A percentile compares a stretch with the other conserved stretches of the same genome.
Evolutionary conservation across 768 basidiomycete genomes (phyloP).

Genomic region (Tubosaeta brunneosetosa): DNA sequence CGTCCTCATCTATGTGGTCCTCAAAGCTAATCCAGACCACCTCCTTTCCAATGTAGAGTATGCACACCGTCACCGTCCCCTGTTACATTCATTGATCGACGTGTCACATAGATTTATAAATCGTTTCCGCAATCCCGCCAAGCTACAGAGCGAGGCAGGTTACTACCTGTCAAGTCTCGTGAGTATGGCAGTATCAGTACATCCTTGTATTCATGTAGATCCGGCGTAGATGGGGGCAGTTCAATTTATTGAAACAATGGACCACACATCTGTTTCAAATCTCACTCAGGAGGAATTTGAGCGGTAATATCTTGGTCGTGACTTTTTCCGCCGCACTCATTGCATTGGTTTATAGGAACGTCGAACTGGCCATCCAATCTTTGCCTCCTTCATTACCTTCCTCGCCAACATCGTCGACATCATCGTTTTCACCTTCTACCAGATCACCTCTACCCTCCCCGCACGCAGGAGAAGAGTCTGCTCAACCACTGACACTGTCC

Average conservation of each 20-base stretch:
- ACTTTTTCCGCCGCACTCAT: conserved; percentile 4
- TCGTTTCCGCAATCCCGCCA: conserved; percentile 85
- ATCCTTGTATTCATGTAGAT: conserved; percentile 2
- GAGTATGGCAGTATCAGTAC: conserved; percentile 22
- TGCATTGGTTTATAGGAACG: conserved; percentile 37
- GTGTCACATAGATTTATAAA: conserved; percentile 73
- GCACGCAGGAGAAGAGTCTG: conserved; percentile 86
- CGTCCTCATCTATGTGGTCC: conserved; percentile 87
- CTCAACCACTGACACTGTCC: conserved; percentile 68
- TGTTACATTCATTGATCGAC: background rate
- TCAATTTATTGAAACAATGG: conserved; percentile 98
- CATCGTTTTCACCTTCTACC: conserved; percentile 37
- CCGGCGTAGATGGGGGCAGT: conserved; percentile 82
- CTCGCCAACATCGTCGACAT: conserved; percentile 29
- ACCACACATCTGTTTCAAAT: conserved; percentile 89
- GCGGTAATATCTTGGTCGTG: conserved; percentile 37
- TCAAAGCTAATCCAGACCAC: conserved; percentile 92
- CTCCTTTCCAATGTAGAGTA: conserved; percentile 95
- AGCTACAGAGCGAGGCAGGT: conserved; percentile 91
- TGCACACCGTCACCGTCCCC: conserved; percentile 20
- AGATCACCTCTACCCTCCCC: conserved; percentile 37
- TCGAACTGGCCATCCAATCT: conserved; percentile 55
- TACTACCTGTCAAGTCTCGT: conserved; percentile 97
- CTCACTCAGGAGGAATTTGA: conserved; percentile 95
- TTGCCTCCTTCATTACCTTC: conserved; percentile 32